These are phyloP conservation scores for Vigna angularis DNA, from an alignment of 306 rosid species.

Conservation along the genomic window DNA sequence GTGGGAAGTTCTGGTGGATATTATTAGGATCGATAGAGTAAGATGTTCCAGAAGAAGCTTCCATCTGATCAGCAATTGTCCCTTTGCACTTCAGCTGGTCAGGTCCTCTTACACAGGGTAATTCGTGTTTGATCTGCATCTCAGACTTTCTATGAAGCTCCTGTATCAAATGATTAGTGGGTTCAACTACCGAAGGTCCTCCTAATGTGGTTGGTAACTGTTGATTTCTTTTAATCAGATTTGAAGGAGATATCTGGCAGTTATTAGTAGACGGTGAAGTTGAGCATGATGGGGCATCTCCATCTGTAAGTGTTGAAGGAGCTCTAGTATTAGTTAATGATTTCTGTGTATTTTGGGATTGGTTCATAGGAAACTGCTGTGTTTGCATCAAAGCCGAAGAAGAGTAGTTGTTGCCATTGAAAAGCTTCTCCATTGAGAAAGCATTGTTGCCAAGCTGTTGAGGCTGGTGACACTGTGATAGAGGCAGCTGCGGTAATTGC, in stretches of 20 bases:
- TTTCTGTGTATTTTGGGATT: slow-evolving; percentile 72
- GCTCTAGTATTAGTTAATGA: slow-evolving; percentile 65
- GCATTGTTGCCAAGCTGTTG: slow-evolving; percentile 68
- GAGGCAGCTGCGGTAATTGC: slow-evolving; percentile 66
- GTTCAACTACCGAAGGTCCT: slow-evolving; percentile 62
- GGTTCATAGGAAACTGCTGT: slow-evolving; percentile 67
- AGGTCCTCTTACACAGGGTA: slow-evolving; percentile 66
- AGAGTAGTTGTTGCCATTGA: slow-evolving; percentile 62
- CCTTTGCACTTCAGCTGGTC: slow-evolving; percentile 80
- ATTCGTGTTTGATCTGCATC: slow-evolving; percentile 69
- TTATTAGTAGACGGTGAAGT: slow-evolving; percentile 92
- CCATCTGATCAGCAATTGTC: slow-evolving; percentile 74
- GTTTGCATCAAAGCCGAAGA: slow-evolving; percentile 67
- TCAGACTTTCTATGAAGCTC: slow-evolving; percentile 82
- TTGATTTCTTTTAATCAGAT: slow-evolving; percentile 70
- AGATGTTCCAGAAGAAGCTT: slow-evolving; percentile 92
- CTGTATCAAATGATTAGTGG: slow-evolving; percentile 64
- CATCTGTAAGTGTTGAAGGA: slow-evolving; percentile 79
- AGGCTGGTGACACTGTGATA: slow-evolving; percentile 65
- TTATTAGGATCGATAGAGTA: slow-evolving; percentile 85
- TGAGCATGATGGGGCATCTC: slow-evolving; percentile 92
- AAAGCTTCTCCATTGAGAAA: slow-evolving; percentile 69
- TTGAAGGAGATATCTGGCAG: slow-evolving; percentile 68
- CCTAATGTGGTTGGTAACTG: slow-evolving; percentile 62
- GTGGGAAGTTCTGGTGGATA: slow-evolving; percentile 74